These are phyloP conservation scores for Xerocomellus amylosporus DNA, from an alignment of 768 basidiomycete species.

Conservation along the genomic window DNA sequence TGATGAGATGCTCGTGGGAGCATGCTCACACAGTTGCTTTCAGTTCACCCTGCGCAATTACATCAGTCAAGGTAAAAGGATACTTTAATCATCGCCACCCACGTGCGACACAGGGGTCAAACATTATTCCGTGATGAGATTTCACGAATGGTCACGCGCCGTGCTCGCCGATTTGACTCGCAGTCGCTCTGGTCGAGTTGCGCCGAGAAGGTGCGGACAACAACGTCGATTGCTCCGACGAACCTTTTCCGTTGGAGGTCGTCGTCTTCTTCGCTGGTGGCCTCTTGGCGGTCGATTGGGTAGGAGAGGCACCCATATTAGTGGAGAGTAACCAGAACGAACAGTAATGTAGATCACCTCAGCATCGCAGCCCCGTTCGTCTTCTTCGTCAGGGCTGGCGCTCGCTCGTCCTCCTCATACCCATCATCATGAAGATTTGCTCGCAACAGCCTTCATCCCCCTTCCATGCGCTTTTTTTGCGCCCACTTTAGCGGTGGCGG, in stretches of 20 bases:
- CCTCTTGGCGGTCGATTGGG: constrained; percentile 46
- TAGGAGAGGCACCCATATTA: constrained; percentile 8
- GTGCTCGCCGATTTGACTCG: constrained; percentile 45
- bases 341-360: constrained; percentile 40
- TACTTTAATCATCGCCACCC: constrained; percentile 24
- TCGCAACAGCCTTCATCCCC: constrained; percentile 52
- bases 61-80: background rate
- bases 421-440: constrained; percentile 53
- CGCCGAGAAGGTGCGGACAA: constrained; percentile 57
- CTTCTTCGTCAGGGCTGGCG: constrained; percentile 48
- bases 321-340: constrained; percentile 33
- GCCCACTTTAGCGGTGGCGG: constrained; percentile 31
- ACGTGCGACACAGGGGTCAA: constrained; percentile 1
- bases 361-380: constrained; percentile 61
- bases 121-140: background rate
- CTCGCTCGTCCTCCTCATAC: constrained; percentile 45
- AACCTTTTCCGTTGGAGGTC: constrained; percentile 30
- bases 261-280: constrained; percentile 48
- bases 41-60: background rate
- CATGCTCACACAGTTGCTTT: background rate
- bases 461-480: constrained; percentile 42
- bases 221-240: constrained; percentile 43
- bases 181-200: no score
- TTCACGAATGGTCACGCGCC: constrained; percentile 26
- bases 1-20: background rate